Conservation (phyloP, 805 yeast species). For the Suhomyces vadensis region DNA sequence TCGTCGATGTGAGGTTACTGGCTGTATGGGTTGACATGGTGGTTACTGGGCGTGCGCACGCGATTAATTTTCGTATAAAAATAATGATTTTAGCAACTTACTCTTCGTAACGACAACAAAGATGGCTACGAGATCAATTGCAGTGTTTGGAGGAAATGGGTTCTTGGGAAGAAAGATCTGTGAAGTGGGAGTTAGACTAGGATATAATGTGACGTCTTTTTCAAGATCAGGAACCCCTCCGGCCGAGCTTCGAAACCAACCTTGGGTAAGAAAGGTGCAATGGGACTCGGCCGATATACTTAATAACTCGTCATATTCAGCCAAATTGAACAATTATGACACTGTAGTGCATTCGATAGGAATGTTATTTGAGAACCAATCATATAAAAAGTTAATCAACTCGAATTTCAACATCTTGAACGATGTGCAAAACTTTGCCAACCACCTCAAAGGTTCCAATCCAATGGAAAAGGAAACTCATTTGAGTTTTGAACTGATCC, state of each 20-base stretch:
- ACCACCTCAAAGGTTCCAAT: slow-evolving; percentile 50
- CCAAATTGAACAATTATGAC: slow-evolving; percentile 47
- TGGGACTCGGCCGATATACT: slow-evolving; percentile 74
- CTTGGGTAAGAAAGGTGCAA: slow-evolving; percentile 59
- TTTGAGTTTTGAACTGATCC: slow-evolving; percentile 61
- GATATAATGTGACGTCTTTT: slow-evolving; percentile 68
- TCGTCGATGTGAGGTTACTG: too few relatives aligned
- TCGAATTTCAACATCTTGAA: slow-evolving; percentile 38
- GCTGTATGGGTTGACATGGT: too few relatives aligned
- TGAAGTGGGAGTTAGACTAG: slow-evolving; percentile 60
- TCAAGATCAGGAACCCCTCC: slow-evolving; percentile 60
- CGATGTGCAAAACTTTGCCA: slow-evolving; percentile 32
- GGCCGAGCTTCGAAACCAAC: slow-evolving; percentile 27
- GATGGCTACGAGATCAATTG: slow-evolving; percentile 31
- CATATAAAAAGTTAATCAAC: slow-evolving; percentile 60
- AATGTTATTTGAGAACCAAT: slow-evolving; percentile 63
- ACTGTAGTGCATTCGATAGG: slow-evolving; percentile 87
- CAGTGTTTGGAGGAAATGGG: slow-evolving; percentile 89
- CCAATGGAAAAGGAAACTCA: slow-evolving; percentile 55
- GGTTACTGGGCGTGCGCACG: background rate
- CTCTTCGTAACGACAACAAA: background rate
- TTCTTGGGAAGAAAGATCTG: slow-evolving; percentile 72
- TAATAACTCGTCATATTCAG: slow-evolving; percentile 56
- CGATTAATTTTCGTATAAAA: background rate
- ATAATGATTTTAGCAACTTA: background rate